Percentiles rank a stretch among this genome's conserved stretches.
Evolutionary conservation across 306 rosid species (phyloP).

Genomic region (Cyamopsis tetragonoloba): DNA sequence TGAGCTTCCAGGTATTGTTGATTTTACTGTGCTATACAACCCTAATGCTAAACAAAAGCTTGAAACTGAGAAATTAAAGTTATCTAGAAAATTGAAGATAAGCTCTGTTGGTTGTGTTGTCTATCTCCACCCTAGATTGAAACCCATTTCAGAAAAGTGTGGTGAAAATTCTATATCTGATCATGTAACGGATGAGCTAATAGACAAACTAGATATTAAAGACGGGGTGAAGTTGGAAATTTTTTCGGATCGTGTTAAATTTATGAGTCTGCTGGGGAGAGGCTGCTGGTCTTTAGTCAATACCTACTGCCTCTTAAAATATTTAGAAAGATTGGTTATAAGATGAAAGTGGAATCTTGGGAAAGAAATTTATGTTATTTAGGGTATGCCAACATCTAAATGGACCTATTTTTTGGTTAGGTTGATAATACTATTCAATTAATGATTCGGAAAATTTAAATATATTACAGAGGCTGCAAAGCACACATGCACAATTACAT

Average conservation of each 20-base stretch:
- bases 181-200: slow-evolving; percentile 48
- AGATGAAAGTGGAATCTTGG: slow-evolving; percentile 65
- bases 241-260: slow-evolving; percentile 58
- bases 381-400: slow-evolving; percentile 68
- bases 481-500: neutral
- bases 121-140: slow-evolving; percentile 74
- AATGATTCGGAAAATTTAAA: too few species aligned
- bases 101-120: slow-evolving; percentile 74
- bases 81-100: slow-evolving; percentile 58
- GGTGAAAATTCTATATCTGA: slow-evolving; percentile 43
- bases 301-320: slow-evolving; percentile 80
- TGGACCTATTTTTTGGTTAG: too few species aligned
- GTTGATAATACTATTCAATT: too few species aligned
- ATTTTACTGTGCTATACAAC: slow-evolving; percentile 69
- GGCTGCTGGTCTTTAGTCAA: slow-evolving; percentile 88
- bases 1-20: slow-evolving; percentile 92
- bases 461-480: too few species aligned
- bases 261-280: slow-evolving; percentile 73
- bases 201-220: slow-evolving; percentile 45
- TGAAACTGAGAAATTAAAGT: slow-evolving; percentile 45
- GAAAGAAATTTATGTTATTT: slow-evolving; percentile 78
- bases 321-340: slow-evolving; percentile 65
- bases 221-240: slow-evolving; percentile 86
- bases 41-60: slow-evolving; percentile 58
- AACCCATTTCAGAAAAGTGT: slow-evolving; percentile 46